Percentiles rank a stretch among this genome's conserved stretches.
Evolutionary conservation across 2,329 filamentous ascomycete genomes (phyloP).

Genomic region (Eurotiales sp.): DNA sequence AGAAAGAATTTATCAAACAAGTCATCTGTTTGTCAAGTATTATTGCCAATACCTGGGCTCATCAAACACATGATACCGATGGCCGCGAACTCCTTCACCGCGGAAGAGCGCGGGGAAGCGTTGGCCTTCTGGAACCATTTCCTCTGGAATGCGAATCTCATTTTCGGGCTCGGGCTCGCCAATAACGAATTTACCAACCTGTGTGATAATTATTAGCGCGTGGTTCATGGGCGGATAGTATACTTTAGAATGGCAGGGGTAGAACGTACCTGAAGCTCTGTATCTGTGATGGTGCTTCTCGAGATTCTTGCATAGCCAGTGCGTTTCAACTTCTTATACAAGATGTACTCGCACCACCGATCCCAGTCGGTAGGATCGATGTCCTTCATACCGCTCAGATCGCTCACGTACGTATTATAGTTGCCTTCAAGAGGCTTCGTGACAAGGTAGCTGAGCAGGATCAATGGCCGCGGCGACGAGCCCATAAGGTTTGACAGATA

Average conservation of each 20-base stretch:
- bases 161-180: conserved; percentile 63
- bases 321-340: conserved; percentile 84
- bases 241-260: too few species aligned
- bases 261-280: conserved; percentile 74
- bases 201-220: conserved; percentile 19
- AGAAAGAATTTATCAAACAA: neutral
- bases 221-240: neutral
- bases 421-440: conserved; percentile 88
- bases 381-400: conserved; percentile 86
- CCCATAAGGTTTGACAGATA: conserved; percentile 90
- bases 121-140: conserved; percentile 69
- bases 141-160: conserved; percentile 65
- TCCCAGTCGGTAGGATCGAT: conserved; percentile 94
- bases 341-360: conserved; percentile 97
- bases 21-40: neutral
- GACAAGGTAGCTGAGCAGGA: conserved; percentile 88
- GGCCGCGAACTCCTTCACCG: conserved; percentile 80
- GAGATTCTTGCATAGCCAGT: conserved; percentile 88
- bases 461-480: conserved; percentile 69
- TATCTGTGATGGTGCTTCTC: conserved; percentile 90
- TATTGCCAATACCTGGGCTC: conserved; percentile 69
- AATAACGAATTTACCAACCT: conserved; percentile 87
- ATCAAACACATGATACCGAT: conserved; percentile 92
- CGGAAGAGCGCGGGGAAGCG: conserved; percentile 82
- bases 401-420: conserved; percentile 91